Percentiles rank a stretch among this genome's conserved stretches.
phyloP scores from a whole-genome alignment of 805 yeast species.

The Lipomyces chichibuensis region DNA sequence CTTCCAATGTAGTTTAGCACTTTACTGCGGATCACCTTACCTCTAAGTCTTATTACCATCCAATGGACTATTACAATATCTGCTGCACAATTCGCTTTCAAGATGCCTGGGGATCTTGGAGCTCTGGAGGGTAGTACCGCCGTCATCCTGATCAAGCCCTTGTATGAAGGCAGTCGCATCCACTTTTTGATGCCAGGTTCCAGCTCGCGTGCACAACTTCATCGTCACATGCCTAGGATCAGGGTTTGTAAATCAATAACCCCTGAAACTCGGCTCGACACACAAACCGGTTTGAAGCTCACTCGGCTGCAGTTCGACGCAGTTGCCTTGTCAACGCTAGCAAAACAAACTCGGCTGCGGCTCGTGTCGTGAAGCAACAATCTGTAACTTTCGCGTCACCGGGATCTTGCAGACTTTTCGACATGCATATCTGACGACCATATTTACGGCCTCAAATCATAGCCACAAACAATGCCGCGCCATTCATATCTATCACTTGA shows the following conservation, averaged over 20 bases:
- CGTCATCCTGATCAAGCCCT: no score
- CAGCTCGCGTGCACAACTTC: no score
- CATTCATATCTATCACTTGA: neutral
- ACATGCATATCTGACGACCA: neutral
- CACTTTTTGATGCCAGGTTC: no score
- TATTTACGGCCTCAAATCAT: neutral
- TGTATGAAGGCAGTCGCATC: no score
- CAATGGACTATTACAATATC: neutral
- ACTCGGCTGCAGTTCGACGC: neutral
- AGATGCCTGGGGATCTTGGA: neutral
- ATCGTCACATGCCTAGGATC: no score
- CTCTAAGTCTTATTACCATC: neutral
- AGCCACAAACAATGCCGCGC: slow-evolving; percentile 15
- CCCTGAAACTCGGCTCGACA: neutral
- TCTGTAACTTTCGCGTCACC: neutral
- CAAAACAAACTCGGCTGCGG: neutral
- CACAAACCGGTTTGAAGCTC: neutral
- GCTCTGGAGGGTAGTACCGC: neutral
- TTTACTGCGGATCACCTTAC: neutral
- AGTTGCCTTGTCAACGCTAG: no score
- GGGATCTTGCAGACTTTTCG: neutral
- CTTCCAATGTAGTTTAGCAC: neutral
- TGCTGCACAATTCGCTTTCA: slow-evolving; percentile 3
- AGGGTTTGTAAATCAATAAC: no score
- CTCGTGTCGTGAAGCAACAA: neutral